Evolutionary conservation across 345 rosid species (phyloP), one percentile per base, ranked within the genome.

Genomic region (Noccaea bulbosa): DNA sequence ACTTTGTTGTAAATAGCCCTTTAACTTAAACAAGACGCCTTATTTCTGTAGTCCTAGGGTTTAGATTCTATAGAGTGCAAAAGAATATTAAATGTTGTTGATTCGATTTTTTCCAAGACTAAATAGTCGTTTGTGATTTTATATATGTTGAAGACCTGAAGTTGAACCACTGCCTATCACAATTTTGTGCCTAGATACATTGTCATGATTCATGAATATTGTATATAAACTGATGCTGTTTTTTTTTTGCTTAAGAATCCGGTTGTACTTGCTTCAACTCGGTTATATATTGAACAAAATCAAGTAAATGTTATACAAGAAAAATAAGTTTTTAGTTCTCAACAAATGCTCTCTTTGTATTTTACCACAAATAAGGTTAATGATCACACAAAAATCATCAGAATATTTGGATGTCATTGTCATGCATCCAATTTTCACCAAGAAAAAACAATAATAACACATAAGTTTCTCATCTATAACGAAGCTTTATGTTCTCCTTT

Each of bases 1-100:
- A 9, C 48, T 62, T 62, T 71, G 30, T 22, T 8, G 22, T 38
- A 2, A n/a, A 48, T 34, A 55, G 38, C 51, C 7, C 4, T 22
- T 24, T 41, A 43, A 61, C 44, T 8, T n/a, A 43, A n/a, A 24
- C n/a, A 3, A 61, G 51, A 61, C 27, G 24, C 44, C 7, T 38
- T 6, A 15, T 50, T 39, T 27, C 39, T 52, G 15, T 37, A 22
- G 71, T 3, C 35, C 11, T 47, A 69, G 32, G 65, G 48, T 37
- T 61, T 44, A 30, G 27, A 14, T 61, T 43, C 65, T 14, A 43
- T 1, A 24, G 47, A 6, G 49, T 41, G 49, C n/a, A 22, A 0
- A 59, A 20, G 4, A 40, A n/a, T n/a, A n/a, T 22, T 32, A n/a
- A 53, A 49, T 27, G 30, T 50, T 56, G 35, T 59, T 40, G 34